Evolutionary conservation across 768 basidiomycete genomes (phyloP), one percentile per base, ranked within the genome.

Genomic region (Hortiboletus flavorubellus): DNA sequence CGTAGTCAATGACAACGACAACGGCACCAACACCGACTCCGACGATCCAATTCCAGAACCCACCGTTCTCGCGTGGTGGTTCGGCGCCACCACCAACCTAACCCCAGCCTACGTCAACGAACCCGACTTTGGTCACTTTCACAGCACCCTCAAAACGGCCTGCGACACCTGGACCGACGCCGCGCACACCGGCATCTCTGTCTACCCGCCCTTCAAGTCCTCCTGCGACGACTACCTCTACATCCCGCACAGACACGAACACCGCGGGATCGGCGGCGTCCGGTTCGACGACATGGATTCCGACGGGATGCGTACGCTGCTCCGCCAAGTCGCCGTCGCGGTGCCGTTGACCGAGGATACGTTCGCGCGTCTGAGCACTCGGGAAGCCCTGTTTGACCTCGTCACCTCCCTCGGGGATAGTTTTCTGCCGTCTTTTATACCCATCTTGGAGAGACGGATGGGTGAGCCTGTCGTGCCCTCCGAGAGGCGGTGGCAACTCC

Each of bases 191-290:
- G 5, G 29, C 34, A 4, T 48, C 29, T 61, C 64, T 1, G 71
- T 81, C 58, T 81, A 80, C 67, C 63, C 70, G 0, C 59, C 68
- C 2, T 81, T 79, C 70, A 83, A 84, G 61, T 53, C 66, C 15
- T 81, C 79, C 70, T 81, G 80, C 61, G 81, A 83, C 63, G 71
- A 77, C 60, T 81, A 84, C 65, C 79, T 83, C 63, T 76, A 69
- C 61, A 76, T 83, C 60, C 73, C 77, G 2, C 83, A 84, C 59
- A 71, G 81, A 8, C 53, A 59, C 16, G 81, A 84, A 65, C 71
- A 73, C n/a, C 68, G 81, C 9, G 82, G 82, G 4, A 66, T 84
- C 37, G 81, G 82, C 35, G 83, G 82, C 6, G 73, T 84, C 56
- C 81, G 81, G 64, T 83, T 84, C 60, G 82, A 83, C 63, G 80